Conservation (phyloP, 2,329 filamentous ascomycete genomes). For the Exophiala viscosa region DNA sequence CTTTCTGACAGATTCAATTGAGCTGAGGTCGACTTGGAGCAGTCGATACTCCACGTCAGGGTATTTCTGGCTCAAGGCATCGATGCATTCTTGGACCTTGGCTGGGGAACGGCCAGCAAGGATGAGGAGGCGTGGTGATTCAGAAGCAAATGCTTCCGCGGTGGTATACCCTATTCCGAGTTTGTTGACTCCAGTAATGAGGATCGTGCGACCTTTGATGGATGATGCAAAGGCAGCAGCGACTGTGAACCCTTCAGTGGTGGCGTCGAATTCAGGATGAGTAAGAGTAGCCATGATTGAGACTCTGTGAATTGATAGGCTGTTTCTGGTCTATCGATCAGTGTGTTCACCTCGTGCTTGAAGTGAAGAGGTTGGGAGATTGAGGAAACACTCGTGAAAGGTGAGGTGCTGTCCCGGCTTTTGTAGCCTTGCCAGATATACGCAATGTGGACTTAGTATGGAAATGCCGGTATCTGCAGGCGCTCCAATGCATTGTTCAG, state of each 20-base stretch:
- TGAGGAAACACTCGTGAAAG: no score
- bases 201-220: constrained; percentile 22
- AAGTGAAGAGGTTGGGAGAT: no score
- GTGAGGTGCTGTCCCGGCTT: no score
- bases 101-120: constrained; percentile 17
- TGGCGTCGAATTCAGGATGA: constrained; percentile 12
- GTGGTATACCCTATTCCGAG: constrained; percentile 20
- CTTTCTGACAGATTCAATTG: constrained; percentile 31
- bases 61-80: constrained; percentile 6
- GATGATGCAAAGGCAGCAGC: constrained; percentile 17
- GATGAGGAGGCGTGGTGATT: constrained; percentile 19
- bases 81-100: constrained; percentile 22
- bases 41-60: constrained; percentile 28
- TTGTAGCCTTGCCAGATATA: no score
- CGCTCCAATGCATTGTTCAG: no score
- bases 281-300: constrained; percentile 21
- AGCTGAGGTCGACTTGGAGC: constrained; percentile 37
- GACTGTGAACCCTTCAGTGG: constrained; percentile 14
- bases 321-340: no score
- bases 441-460: no score
- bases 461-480: no score
- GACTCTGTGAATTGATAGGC: no score
- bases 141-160: constrained; percentile 21
- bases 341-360: no score
- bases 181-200: constrained; percentile 24